These are phyloP conservation scores for Mycena kentingensis DNA, from an alignment of 768 basidiomycete species.

Conservation along the genomic window DNA sequence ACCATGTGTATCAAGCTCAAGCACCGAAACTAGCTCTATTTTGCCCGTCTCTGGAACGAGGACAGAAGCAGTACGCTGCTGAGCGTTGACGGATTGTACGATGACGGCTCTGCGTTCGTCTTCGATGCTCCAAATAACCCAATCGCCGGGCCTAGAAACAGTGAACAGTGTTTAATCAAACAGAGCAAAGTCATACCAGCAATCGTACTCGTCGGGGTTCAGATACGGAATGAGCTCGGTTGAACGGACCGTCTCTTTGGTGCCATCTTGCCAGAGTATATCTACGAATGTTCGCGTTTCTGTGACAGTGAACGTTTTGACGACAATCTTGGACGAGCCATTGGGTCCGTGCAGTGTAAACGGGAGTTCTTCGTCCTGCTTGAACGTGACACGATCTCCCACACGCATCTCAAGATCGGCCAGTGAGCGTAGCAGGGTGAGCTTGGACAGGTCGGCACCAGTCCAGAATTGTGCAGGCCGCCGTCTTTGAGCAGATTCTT, in stretches of 20 bases:
- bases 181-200: slow-evolving; percentile 52
- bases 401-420: slow-evolving; percentile 68
- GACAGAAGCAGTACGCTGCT: slow-evolving; percentile 70
- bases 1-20: slow-evolving; percentile 90
- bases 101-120: slow-evolving; percentile 66
- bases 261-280: slow-evolving; percentile 89
- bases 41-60: slow-evolving; percentile 54
- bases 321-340: slow-evolving; percentile 42
- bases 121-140: slow-evolving; percentile 83
- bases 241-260: slow-evolving; percentile 58
- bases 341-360: slow-evolving; percentile 63
- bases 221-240: slow-evolving; percentile 76
- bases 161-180: slow-evolving; percentile 4
- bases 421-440: slow-evolving; percentile 63
- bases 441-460: slow-evolving; percentile 59
- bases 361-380: slow-evolving; percentile 48
- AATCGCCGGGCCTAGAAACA: slow-evolving; percentile 80
- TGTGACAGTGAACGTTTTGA: slow-evolving; percentile 63
- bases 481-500: slow-evolving; percentile 53
- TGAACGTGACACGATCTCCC: slow-evolving; percentile 70
- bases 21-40: slow-evolving; percentile 70
- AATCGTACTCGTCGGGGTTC: slow-evolving; percentile 90
- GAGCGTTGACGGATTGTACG: slow-evolving; percentile 75
- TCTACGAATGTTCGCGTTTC: slow-evolving; percentile 71
- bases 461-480: slow-evolving; percentile 81